Percentiles rank a stretch among this genome's conserved stretches.
phyloP scores from a whole-genome alignment of 225 moss, liverwort and hornwort species.

The Pseudoscleropodium purum region DNA sequence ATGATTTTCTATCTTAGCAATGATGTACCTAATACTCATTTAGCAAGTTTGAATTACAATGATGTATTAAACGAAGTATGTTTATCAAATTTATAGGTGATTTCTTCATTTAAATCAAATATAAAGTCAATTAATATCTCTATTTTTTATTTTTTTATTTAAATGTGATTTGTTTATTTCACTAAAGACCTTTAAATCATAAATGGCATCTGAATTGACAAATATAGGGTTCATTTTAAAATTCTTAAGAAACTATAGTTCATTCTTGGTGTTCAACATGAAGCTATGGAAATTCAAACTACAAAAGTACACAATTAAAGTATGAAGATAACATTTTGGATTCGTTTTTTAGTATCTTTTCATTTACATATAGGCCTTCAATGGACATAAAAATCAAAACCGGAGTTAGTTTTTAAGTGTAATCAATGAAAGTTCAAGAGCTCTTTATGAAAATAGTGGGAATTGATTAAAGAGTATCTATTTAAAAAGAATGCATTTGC shows the following conservation, averaged over 20 bases:
- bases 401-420: fast-evolving
- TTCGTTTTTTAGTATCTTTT: not conserved
- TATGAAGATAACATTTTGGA: not conserved
- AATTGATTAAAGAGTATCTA: not conserved
- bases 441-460: no score
- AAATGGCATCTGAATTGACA: fast-evolving
- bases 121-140: not conserved
- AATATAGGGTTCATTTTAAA: not conserved
- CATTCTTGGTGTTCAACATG: fast-evolving
- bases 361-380: not conserved
- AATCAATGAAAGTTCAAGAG: not conserved
- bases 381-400: not conserved
- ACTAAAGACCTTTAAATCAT: no score
- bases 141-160: not conserved
- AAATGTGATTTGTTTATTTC: not conserved
- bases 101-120: no score
- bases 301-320: no score
- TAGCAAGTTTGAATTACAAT: no score
- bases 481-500: not conserved
- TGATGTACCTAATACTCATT: not conserved
- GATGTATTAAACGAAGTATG: not conserved
- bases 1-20: not conserved
- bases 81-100: no score
- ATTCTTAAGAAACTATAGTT: not conserved
- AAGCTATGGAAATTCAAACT: not conserved